Percentiles rank a stretch among this genome's conserved stretches.
Conservation (phyloP, 495 filamentous ascomycete genomes). For the Aspergillus panamensis region DNA sequence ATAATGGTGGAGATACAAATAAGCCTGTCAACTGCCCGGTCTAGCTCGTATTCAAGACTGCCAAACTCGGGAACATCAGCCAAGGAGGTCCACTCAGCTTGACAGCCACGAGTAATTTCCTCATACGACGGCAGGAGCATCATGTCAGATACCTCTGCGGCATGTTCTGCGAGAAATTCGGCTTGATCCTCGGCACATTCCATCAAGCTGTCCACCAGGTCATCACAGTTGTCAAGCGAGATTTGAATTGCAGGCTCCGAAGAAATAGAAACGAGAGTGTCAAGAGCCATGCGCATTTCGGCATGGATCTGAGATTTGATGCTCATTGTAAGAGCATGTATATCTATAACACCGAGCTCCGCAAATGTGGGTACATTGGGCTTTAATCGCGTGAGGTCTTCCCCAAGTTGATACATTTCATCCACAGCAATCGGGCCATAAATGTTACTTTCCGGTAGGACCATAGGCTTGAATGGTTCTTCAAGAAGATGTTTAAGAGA, state of each 20-base stretch:
- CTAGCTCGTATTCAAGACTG: constrained; percentile 73
- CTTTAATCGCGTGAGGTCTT: constrained; percentile 58
- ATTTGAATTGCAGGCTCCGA: constrained; percentile 57
- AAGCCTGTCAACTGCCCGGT: constrained; percentile 79
- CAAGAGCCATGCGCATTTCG: constrained; percentile 83
- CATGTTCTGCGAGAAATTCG: constrained; percentile 73
- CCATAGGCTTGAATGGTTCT: constrained; percentile 55
- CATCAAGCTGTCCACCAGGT: constrained; percentile 79
- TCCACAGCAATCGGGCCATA: constrained; percentile 65
- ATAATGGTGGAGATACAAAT: constrained; percentile 90
- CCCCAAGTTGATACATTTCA: constrained; percentile 57
- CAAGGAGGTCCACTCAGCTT: constrained; percentile 63
- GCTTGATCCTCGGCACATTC: constrained; percentile 89
- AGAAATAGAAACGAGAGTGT: constrained; percentile 73
- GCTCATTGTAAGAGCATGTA: constrained; percentile 86
- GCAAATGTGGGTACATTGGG: constrained; percentile 69
- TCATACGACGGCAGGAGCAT: constrained; percentile 81
- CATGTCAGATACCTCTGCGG: constrained; percentile 77
- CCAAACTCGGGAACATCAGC: constrained; percentile 71
- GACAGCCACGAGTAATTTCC: constrained; percentile 74
- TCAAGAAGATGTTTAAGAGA: constrained; percentile 44
- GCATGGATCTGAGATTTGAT: constrained; percentile 87
- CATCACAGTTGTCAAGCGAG: constrained; percentile 73
- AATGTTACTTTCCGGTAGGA: constrained; percentile 49
- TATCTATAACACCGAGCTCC: constrained; percentile 84